A percentile compares a stretch with the other conserved stretches of the same genome.
These are phyloP conservation scores for Chimonanthus salicifolius DNA, from an alignment of 164 flowering plant genomes.

Conservation along the genomic window DNA sequence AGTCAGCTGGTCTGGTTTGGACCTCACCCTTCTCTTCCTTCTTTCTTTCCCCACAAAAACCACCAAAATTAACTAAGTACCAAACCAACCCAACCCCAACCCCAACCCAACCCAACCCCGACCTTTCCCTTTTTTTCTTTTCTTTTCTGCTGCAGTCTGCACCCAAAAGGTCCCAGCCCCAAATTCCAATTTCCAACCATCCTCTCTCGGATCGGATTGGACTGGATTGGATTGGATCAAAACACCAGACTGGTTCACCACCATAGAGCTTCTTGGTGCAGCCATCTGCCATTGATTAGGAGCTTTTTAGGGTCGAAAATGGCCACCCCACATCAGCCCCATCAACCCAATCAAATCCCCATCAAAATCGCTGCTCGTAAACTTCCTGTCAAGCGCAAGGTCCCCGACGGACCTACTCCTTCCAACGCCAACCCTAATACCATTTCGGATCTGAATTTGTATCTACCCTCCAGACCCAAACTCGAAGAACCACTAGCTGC, in stretches of 20 bases:
- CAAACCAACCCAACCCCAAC: not conserved
- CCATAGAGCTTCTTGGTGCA: not conserved
- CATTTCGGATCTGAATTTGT: too few species aligned
- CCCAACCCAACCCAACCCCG: not conserved
- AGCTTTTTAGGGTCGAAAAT: constrained; percentile 1
- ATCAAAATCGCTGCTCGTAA: constrained; percentile 41
- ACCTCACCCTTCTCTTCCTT: not conserved
- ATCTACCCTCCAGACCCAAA: constrained; percentile 8
- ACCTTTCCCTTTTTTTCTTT: not conserved
- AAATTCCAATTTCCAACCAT: too few species aligned
- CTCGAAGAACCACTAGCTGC: not conserved
- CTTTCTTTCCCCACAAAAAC: not conserved
- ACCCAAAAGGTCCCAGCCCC: not conserved
- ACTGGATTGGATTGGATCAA: not conserved
- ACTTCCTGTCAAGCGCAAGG: constrained; percentile 63
- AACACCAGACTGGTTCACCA: not conserved
- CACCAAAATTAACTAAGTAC: not conserved
- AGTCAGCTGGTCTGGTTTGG: not conserved
- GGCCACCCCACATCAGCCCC: constrained; percentile 26
- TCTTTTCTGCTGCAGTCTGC: not conserved
- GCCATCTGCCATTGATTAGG: constrained; percentile 1
- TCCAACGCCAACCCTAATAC: constrained; percentile 11
- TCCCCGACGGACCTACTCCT: constrained; percentile 19
- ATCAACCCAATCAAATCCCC: constrained; percentile 15
- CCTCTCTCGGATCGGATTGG: not conserved